Base-by-base conservation (phyloP, 2,329 filamentous ascomycete genomes). In the Sporothrix euskadiensis region DNA sequence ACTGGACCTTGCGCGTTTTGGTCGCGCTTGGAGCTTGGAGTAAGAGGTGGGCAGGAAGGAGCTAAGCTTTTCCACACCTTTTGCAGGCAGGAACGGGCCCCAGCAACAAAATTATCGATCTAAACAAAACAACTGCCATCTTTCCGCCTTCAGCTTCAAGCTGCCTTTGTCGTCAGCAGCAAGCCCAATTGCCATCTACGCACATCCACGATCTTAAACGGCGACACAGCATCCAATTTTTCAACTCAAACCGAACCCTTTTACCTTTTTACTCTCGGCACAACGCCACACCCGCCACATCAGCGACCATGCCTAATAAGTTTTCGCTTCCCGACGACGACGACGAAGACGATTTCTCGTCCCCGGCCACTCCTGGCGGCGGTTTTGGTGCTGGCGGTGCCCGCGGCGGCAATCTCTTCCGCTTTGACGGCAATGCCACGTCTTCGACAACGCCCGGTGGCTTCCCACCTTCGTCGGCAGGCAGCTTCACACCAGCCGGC, bases 401-500 rank as follows among this genome's bases (percentile, higher is more conserved):
- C 32, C 30, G 39, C 47, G 59, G 59, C 56, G 49, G 61, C 26
- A 82, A 80, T 52, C 78, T 81, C 57, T 84, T 83, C 56, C 80
- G 80, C 52, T 83, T 83, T 54, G 83, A 80, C 74, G 82, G 85
- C 9, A 81, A 83, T 16, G 69, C 44, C 44, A 71, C 73, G 69
- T 85, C 86, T 7, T 85, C 86, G 52, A 88, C 85, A 2, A 88
- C 87, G 1, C 87, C 87, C 5, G 84, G 84, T 22, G 87, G 84
- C 0, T 84, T 84, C 35, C 85, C 86, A 12, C 85, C 86, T 10
- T 86, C 87, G 39, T 86, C 86, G 8, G 83, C 83, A 9, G 84
- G 84, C 4, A 88, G 86, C 59, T 88, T 88, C 80, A 88, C 87
- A 1, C 87, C 87, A 1, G 83, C 83, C 19, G 88, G 88, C 73